These are phyloP conservation scores for Exophiala sp. DNA, from an alignment of 2,329 filamentous ascomycete species.

Conservation along the genomic window DNA sequence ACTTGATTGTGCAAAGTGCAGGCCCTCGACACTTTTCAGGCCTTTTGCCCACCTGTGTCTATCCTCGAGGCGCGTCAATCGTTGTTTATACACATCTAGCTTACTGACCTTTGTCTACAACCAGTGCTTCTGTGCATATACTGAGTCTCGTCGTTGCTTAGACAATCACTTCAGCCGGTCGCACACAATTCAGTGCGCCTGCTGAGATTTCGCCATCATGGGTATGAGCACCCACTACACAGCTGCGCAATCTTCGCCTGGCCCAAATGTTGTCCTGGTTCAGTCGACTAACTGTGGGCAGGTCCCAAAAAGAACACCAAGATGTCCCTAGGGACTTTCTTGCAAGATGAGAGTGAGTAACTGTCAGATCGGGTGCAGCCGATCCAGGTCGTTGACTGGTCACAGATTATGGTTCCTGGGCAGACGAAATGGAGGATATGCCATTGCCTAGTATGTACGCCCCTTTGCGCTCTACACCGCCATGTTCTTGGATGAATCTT, in stretches of 20 bases:
- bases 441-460: conserved; percentile 61
- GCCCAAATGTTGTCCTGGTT: not conserved
- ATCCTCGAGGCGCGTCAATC: not conserved
- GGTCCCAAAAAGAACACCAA: conserved; percentile 93
- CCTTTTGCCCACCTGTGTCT: not conserved
- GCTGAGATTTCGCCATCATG: conserved; percentile 26
- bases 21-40: not conserved
- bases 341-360: conserved; percentile 78
- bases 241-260: conserved; percentile 1
- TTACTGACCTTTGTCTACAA: not conserved
- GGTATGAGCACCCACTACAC: conserved; percentile 16
- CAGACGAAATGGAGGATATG: conserved; percentile 94
- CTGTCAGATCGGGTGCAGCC: conserved; percentile 13
- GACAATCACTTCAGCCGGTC: conserved; percentile 3
- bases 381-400: conserved; percentile 28
- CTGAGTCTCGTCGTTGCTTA: not conserved
- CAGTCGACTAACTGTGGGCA: conserved; percentile 36
- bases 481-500: not conserved
- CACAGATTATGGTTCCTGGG: conserved; percentile 81
- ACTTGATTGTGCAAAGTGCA: conserved; percentile 3
- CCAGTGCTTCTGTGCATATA: conserved; percentile 5
- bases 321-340: conserved; percentile 95
- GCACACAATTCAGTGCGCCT: conserved; percentile 17
- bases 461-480: not conserved
- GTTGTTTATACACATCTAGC: not conserved